Evolutionary conservation across 306 rosid genomes (phyloP).

Genomic region (Alnus rubra): DNA sequence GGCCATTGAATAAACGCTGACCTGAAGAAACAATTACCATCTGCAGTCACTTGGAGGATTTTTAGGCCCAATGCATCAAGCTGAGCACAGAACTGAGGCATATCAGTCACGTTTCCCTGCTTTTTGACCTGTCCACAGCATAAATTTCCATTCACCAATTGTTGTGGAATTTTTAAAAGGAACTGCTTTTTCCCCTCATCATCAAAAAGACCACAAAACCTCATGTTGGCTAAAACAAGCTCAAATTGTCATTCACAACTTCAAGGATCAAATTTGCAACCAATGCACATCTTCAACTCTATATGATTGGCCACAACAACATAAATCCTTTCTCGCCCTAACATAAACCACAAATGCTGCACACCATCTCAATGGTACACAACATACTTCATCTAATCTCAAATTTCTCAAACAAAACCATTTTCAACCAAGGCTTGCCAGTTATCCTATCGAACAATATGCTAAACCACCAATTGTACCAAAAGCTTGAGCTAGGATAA

Average conservation of each 20-base stretch:
- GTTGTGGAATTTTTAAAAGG: not conserved
- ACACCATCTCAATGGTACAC: not conserved
- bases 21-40: slow-evolving; percentile 95
- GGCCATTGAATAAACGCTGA: slow-evolving; percentile 35
- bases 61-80: slow-evolving; percentile 68
- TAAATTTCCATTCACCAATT: not conserved
- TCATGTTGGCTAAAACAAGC: not conserved
- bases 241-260: not conserved
- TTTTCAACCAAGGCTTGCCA: not conserved
- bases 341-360: not conserved
- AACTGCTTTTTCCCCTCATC: not conserved
- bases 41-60: slow-evolving; percentile 73
- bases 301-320: slow-evolving; percentile 7
- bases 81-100: slow-evolving; percentile 60
- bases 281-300: slow-evolving; percentile 5
- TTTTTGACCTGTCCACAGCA: slow-evolving; percentile 58
- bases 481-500: too few relatives aligned
- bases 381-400: not conserved
- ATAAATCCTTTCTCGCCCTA: slow-evolving; percentile 14
- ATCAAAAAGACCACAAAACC: not conserved
- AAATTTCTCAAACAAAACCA: slow-evolving; percentile 6
- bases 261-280: slow-evolving; percentile 5
- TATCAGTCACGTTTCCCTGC: slow-evolving; percentile 53
- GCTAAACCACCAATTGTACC: too few relatives aligned
- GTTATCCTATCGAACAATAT: not conserved